A percentile compares a stretch with the other conserved stretches of the same genome.
Evolutionary conservation across 805 yeast genomes (phyloP).

Genomic region (Hanseniaspora jakobsenii): DNA sequence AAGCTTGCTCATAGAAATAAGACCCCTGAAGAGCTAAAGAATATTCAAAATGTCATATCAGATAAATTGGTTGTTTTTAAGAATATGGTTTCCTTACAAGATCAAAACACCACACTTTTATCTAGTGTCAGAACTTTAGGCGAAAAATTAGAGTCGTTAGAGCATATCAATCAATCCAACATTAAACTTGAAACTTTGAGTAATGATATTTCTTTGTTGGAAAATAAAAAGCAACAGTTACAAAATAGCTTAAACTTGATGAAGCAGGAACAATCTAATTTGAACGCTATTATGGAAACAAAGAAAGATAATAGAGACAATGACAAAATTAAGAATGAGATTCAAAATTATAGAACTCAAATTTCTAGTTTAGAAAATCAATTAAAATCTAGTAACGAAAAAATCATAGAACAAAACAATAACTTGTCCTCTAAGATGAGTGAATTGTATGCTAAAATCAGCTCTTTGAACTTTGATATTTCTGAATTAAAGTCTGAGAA

Average conservation of each 20-base stretch:
- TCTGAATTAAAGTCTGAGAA: neutral
- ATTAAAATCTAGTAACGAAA: neutral
- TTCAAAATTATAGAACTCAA: slow-evolving; percentile 7
- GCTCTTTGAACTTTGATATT: neutral
- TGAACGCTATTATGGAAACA: slow-evolving; percentile 16
- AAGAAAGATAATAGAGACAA: slow-evolving; percentile 7
- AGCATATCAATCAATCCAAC: slow-evolving; percentile 17
- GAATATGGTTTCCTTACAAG: slow-evolving; percentile 53
- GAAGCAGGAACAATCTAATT: slow-evolving; percentile 14
- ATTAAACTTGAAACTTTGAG: slow-evolving; percentile 10
- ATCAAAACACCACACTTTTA: slow-evolving; percentile 62
- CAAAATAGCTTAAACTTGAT: neutral
- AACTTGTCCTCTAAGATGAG: neutral
- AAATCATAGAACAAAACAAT: slow-evolving; percentile 2
- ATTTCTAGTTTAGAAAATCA: slow-evolving; percentile 7
- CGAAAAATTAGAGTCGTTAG: slow-evolving; percentile 42
- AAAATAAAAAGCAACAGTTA: slow-evolving; percentile 29
- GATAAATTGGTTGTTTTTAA: slow-evolving; percentile 63
- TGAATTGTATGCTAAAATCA: neutral
- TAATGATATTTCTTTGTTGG: slow-evolving; percentile 18
- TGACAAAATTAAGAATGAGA: neutral
- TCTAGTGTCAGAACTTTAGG: slow-evolving; percentile 61
- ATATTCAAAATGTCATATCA: slow-evolving; percentile 59
- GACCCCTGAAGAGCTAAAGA: slow-evolving; percentile 27
- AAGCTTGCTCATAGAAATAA: slow-evolving; percentile 33